Base-by-base conservation (phyloP, 2,329 filamentous ascomycete genomes). In the Knoxdaviesia proteae region DNA sequence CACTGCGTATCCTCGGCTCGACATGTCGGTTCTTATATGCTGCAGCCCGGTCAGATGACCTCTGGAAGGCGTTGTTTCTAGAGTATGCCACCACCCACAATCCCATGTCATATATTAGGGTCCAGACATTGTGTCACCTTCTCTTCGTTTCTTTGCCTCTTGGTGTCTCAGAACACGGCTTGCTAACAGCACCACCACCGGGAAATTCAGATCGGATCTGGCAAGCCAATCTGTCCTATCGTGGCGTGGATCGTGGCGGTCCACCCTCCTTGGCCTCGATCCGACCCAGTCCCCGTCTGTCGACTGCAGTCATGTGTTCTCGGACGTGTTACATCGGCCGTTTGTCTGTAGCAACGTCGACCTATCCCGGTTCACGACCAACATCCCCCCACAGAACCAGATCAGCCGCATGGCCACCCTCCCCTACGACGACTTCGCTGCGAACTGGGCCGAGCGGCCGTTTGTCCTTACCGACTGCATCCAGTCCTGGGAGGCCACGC, bases 1-100 rank as follows among this genome's bases (percentile, higher is more conserved):
- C 67, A 42, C 61, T 96, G 42, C 58, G 77, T 44, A 61, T 59
- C 6, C 61, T 96, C 37, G 84, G 84, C 6, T 71, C 71, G 44
- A 81, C 86, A 5, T 94, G 87, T 64, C 84, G 77, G 56, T 86
- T 83, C 42, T 61, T 96, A 10, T 88, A 86, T 64, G 87, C 86
- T 1, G 92, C 88, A 55, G 81, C 79, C 43, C 68, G 78, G 41
- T 74, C 74, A 40, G 88, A 94, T 49, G 88, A 96, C 52, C 58
- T 94, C 34, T 96, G 88, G 88, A 87, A 90, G 58, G 60, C 76
- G 11, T 59, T 94, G 20, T 92, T 88, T 52, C 68, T 93, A 48
- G 71, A 75, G 86, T 94, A 76, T 74, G 84, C 76, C 45, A 45
- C 9, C 20, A 20, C 20, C 20, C 20, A 20, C 20, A 20, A 20